Conservation (phyloP, 192 early-diverging fungal species). For the Umbelopsis ramanniana region DNA sequence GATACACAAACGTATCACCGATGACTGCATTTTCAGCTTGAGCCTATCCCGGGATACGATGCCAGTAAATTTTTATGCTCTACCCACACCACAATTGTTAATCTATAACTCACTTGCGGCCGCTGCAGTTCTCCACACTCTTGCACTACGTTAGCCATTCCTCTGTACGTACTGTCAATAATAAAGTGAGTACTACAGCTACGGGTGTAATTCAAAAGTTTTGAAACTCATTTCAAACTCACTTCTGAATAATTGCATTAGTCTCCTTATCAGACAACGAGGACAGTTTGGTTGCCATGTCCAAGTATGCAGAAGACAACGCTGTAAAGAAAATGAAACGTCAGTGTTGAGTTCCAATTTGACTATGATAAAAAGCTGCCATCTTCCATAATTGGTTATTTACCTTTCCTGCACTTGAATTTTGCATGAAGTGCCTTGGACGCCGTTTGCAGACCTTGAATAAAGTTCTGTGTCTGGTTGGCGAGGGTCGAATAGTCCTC, state of each 20-base stretch:
- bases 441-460: constrained; percentile 1
- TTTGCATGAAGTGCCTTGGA: constrained; percentile 1
- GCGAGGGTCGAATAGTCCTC: not conserved
- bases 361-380: not conserved
- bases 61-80: not conserved
- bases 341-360: not conserved
- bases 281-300: not conserved
- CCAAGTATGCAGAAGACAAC: not conserved
- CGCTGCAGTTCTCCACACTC: constrained; percentile 6
- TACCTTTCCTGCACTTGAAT: constrained; percentile 16
- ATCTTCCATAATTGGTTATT: not conserved
- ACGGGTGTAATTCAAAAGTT: not conserved
- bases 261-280: constrained; percentile 7
- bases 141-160: not conserved
- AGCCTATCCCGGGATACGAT: not conserved
- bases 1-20: not conserved
- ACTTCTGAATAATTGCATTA: constrained; percentile 9
- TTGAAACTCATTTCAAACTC: not conserved
- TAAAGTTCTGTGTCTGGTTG: constrained; percentile 7
- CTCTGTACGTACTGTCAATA: not conserved
- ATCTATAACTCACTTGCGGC: not conserved
- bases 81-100: not conserved
- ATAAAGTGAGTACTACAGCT: not conserved
- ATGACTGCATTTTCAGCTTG: not conserved
- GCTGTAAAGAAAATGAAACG: not conserved